phyloP scores from a whole-genome alignment of 1,284 basidiomycete species.

The Vanrija pseudolonga region DNA sequence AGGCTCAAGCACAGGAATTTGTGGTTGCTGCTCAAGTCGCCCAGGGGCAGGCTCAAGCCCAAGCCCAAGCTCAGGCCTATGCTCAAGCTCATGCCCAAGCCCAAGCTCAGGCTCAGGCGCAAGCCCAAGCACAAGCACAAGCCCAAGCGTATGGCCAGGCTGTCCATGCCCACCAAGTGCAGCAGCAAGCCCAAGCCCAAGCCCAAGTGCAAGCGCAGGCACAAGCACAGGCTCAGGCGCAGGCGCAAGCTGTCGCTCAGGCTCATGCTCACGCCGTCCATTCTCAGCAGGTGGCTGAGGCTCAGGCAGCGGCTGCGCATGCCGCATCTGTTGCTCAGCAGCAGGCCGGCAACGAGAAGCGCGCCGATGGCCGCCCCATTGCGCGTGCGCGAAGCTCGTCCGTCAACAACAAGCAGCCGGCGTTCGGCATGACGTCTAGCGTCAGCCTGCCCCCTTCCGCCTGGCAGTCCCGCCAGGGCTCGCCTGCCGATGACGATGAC shows the following conservation, averaged over 20 bases:
- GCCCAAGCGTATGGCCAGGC: background rate
- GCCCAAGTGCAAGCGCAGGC: conserved; percentile 6
- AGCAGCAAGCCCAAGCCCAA: conserved; percentile 22
- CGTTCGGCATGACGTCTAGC: conserved; percentile 26
- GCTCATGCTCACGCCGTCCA: background rate
- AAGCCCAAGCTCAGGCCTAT: conserved; percentile 2
- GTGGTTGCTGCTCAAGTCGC: conserved; percentile 3
- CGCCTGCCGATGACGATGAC: conserved; percentile 33
- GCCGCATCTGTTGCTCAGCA: background rate
- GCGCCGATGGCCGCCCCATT: conserved; percentile 40
- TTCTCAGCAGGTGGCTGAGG: background rate
- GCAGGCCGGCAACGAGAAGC: conserved; percentile 17
- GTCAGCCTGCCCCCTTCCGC: conserved; percentile 42
- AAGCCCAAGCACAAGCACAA: conserved; percentile 23
- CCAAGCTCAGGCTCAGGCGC: conserved; percentile 1
- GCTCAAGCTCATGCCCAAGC: background rate
- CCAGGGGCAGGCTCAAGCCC: conserved; percentile 6
- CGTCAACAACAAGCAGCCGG: conserved; percentile 22
- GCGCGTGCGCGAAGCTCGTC: conserved; percentile 38
- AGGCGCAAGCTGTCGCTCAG: background rate
- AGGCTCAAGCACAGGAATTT: conserved; percentile 7
- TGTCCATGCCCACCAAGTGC: conserved; percentile 22
- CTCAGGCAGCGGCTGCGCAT: background rate
- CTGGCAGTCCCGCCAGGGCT: conserved; percentile 38
- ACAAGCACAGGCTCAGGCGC: background rate